These are phyloP conservation scores for Fagopyrum esculentum DNA, from an alignment of 148 eudicot species.

Conservation along the genomic window DNA sequence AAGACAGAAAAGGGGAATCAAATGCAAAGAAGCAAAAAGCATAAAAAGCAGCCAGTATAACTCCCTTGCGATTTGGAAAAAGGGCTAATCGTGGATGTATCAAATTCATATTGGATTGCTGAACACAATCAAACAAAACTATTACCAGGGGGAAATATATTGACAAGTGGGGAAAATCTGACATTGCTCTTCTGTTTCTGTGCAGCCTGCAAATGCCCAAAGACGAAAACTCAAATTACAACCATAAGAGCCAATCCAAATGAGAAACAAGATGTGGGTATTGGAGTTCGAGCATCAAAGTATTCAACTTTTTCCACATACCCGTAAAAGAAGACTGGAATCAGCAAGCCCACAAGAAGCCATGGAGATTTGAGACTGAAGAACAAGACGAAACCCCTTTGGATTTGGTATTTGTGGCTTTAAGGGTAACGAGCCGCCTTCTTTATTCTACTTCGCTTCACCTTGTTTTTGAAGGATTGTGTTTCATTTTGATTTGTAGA, in stretches of 20 bases:
- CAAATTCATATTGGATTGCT: neutral
- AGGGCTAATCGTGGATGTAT: neutral
- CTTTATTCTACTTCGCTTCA: neutral
- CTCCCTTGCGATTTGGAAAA: neutral
- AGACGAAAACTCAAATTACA: neutral
- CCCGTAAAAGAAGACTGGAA: neutral
- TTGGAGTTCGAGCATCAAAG: neutral
- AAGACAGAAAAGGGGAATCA: neutral
- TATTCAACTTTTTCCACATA: neutral
- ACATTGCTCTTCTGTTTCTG: constrained; percentile 9
- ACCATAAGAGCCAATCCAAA: neutral
- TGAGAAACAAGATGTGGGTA: neutral
- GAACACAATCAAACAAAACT: constrained; percentile 4
- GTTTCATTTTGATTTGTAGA: neutral
- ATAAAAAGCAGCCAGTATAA: neutral
- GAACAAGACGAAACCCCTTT: neutral
- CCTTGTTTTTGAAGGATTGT: neutral
- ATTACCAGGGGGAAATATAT: constrained; percentile 5
- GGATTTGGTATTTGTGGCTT: constrained; percentile 4
- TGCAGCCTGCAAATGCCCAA: neutral
- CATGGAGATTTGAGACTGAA: constrained; percentile 1
- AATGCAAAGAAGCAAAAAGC: neutral
- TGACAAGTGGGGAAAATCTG: constrained; percentile 12
- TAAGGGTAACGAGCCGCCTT: neutral
- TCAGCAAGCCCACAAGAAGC: constrained; percentile 12